phyloP scores from a whole-genome alignment of 2,329 filamentous ascomycete species.

The Ophiostoma novo-ulmi region DNA sequence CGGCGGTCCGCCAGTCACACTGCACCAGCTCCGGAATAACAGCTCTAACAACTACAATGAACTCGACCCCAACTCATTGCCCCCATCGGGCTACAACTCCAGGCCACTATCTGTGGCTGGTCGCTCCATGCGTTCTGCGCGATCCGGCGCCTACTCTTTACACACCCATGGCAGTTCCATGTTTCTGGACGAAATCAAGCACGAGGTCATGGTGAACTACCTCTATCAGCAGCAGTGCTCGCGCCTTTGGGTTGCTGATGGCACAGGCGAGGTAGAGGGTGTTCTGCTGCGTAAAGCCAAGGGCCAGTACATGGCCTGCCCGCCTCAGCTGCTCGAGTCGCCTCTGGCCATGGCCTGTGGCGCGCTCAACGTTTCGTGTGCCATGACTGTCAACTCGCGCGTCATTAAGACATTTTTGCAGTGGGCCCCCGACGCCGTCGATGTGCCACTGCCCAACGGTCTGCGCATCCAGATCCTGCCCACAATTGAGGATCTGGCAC shows the following conservation, averaged over 20 bases:
- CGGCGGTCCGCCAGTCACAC: background rate
- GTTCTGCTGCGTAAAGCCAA: conserved; percentile 64
- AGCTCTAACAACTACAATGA: background rate
- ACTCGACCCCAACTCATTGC: background rate
- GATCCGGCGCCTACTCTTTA: conserved; percentile 35
- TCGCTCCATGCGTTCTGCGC: conserved; percentile 42
- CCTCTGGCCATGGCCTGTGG: conserved; percentile 59
- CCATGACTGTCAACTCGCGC: conserved; percentile 75
- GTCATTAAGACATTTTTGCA: conserved; percentile 74
- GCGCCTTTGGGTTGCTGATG: conserved; percentile 67
- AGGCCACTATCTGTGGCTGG: conserved; percentile 50
- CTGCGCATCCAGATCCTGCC: conserved; percentile 72
- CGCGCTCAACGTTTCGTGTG: conserved; percentile 69
- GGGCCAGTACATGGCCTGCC: conserved; percentile 68
- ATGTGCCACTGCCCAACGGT: conserved; percentile 71
- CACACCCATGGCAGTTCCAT: conserved; percentile 47
- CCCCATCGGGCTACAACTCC: conserved; percentile 36
- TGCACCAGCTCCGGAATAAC: conserved; percentile 8
- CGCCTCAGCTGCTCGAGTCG: conserved; percentile 58
- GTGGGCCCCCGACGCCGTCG: conserved; percentile 66
- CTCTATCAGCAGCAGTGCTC: conserved; percentile 75
- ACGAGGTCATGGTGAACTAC: conserved; percentile 80
- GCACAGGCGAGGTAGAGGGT: conserved; percentile 63
- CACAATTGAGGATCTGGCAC: conserved; percentile 62
- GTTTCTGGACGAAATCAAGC: conserved; percentile 67